Conservation (phyloP, 2,329 filamentous ascomycete species). For the Cytospora mali region DNA sequence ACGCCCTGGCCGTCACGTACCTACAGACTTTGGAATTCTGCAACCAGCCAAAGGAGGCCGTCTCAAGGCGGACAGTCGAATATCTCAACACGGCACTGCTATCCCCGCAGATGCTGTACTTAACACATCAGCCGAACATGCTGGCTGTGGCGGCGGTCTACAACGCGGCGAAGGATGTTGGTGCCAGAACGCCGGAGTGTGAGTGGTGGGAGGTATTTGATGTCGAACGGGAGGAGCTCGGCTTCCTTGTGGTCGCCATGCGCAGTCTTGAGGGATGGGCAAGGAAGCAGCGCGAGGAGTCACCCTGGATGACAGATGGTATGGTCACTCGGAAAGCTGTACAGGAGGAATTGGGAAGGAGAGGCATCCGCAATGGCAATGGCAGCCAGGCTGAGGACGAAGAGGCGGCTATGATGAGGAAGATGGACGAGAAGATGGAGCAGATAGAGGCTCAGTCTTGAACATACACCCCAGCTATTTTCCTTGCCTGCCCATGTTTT, state of each 20-base stretch:
- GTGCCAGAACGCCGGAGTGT: constrained; percentile 75
- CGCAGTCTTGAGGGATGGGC: constrained; percentile 76
- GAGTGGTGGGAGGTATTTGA: constrained; percentile 99
- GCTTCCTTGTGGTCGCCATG: constrained; percentile 87
- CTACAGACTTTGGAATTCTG: constrained; percentile 80
- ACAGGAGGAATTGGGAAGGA: constrained; percentile 60
- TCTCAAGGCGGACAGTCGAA: constrained; percentile 68
- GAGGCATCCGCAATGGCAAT: constrained; percentile 44
- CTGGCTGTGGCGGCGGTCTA: constrained; percentile 90
- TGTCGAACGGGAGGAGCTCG: constrained; percentile 89
- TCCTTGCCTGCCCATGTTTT: not conserved
- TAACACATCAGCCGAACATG: constrained; percentile 87
- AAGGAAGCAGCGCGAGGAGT: constrained; percentile 58
- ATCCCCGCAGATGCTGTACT: constrained; percentile 84
- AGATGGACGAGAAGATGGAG: constrained; percentile 41
- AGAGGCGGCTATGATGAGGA: constrained; percentile 42
- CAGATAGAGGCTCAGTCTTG: constrained; percentile 32
- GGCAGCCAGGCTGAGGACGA: constrained; percentile 32
- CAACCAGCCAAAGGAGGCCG: constrained; percentile 44
- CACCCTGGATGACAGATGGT: constrained; percentile 49
- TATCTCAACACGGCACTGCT: constrained; percentile 86
- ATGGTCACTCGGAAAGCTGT: constrained; percentile 63
- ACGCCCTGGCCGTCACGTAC: constrained; percentile 87
- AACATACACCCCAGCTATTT: constrained; percentile 6
- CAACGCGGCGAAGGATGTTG: constrained; percentile 77